Base-by-base conservation (phyloP, 805 yeast genomes). In the Wickerhamomyces rabaulensis region DNA sequence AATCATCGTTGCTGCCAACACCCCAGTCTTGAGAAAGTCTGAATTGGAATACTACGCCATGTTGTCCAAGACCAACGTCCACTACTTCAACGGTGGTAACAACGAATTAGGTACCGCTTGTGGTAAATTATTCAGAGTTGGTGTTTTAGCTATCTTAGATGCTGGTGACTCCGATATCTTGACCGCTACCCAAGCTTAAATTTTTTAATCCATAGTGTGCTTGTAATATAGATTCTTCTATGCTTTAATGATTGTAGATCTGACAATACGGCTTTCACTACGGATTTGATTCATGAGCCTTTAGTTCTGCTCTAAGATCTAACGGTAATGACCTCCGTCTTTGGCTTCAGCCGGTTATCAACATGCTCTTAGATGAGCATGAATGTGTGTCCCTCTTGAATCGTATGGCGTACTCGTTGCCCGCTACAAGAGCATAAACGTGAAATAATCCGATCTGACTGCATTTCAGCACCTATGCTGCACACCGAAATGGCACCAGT, bases 31-130 rank as follows among this genome's bases (percentile, higher is more conserved):
- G 76, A 92, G 98, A 86, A 92, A 94, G 82, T 89, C 98, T 65
- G 99, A 94, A 85, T 84, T 94, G 75, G 99, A 94, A 84, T 94
- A 94, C 86, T 94, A 94, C 89, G 97, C 98, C 70, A 92, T 94
- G 99, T 86, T 94, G 75, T 87, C 98, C 74, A 92, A 91, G 88
- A 87, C 97, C 73, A 82, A 81, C 70, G 79, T 76, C 58, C 91
- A 92, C 94, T 95, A 91, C 91, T 94, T 91, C 95, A 94, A 85
- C 78, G 98, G 97, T 82, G 95, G 96, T 76, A 92, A 92, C 97
- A 92, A 92, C 80, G 98, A 92, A 81, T 88, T 92, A 71, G 98
- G 97, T 82, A 94, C 99, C 67, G 96, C 97, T 66, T 92, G 97
- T 80, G 99, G 99, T 91, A 92, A 88, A 79, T 89, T 94, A 70